These are phyloP conservation scores for Aspergillus ibericus DNA, from an alignment of 2,329 filamentous ascomycete genomes.

Conservation along the genomic window DNA sequence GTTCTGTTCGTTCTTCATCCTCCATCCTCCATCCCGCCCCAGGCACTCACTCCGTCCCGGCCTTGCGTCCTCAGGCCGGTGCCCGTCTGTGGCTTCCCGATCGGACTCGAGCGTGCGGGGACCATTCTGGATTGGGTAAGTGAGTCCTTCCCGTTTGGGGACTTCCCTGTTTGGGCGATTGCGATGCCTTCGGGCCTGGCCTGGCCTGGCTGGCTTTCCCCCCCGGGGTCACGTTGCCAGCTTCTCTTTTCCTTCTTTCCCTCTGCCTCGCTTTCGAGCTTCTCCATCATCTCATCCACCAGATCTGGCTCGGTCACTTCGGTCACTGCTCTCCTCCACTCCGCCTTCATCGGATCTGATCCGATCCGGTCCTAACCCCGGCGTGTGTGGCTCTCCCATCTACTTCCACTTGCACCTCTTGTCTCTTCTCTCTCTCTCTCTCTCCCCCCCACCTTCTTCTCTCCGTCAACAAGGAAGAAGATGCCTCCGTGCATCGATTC, in stretches of 20 bases:
- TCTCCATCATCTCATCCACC: neutral
- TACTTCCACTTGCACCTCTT: neutral
- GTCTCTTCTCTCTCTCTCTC: neutral
- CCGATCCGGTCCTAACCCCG: no score
- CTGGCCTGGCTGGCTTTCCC: no score
- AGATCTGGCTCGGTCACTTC: no score
- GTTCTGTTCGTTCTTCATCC: constrained; percentile 3
- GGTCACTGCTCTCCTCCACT: no score
- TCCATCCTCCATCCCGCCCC: no score
- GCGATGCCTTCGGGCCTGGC: constrained; percentile 1
- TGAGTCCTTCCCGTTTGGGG: constrained; percentile 26
- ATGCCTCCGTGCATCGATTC: neutral
- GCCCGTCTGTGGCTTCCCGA: constrained; percentile 14
- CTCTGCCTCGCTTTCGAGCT: neutral
- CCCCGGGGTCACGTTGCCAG: constrained; percentile 19
- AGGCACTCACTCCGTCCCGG: neutral
- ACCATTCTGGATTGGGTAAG: constrained; percentile 22
- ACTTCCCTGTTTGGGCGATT: constrained; percentile 27
- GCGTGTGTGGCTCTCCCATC: neutral
- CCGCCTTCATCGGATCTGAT: no score
- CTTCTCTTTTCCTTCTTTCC: constrained; percentile 5
- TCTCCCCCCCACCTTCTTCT: neutral
- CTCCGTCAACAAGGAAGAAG: neutral
- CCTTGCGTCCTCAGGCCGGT: constrained; percentile 13
- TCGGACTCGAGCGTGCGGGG: constrained; percentile 24